These are phyloP conservation scores for Solanum chilense DNA, from an alignment of 257 asterid genomes.

Conservation along the genomic window DNA sequence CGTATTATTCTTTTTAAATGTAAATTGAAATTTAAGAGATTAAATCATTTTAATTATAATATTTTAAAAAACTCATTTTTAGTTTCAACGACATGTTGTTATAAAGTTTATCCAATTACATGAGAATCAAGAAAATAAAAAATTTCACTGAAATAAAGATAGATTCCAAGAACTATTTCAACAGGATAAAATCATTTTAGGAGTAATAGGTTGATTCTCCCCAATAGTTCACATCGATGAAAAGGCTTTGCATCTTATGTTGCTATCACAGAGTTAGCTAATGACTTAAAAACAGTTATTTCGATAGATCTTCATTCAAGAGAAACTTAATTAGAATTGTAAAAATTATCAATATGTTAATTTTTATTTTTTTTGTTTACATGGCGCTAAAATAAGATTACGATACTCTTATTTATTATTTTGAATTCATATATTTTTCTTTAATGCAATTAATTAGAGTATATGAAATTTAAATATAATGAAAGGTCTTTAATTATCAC, in stretches of 20 bases:
- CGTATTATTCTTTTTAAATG: accelerated
- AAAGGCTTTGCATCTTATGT: background rate
- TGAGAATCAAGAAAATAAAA: background rate
- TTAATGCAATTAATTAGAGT: background rate
- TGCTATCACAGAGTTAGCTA: background rate
- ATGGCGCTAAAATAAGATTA: background rate
- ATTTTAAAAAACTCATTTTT: too few relatives aligned
- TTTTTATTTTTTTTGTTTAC: background rate
- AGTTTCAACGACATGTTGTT: background rate
- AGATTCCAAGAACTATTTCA: background rate
- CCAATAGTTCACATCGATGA: background rate
- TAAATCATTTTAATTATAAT: too few relatives aligned
- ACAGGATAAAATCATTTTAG: accelerated
- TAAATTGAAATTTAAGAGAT: background rate
- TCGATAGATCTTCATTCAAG: accelerated
- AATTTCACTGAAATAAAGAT: accelerated
- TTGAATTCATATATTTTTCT: background rate
- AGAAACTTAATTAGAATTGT: background rate
- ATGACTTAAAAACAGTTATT: accelerated
- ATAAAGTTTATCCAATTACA: background rate
- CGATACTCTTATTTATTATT: too few relatives aligned
- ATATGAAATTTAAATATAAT: background rate
- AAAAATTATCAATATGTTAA: background rate
- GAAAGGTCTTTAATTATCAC: background rate
- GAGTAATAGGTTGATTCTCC: background rate